A percentile compares a stretch with the other conserved stretches of the same genome.
phyloP scores from a whole-genome alignment of 78 protist genomes.

The Dictyostelium capitatum region DNA sequence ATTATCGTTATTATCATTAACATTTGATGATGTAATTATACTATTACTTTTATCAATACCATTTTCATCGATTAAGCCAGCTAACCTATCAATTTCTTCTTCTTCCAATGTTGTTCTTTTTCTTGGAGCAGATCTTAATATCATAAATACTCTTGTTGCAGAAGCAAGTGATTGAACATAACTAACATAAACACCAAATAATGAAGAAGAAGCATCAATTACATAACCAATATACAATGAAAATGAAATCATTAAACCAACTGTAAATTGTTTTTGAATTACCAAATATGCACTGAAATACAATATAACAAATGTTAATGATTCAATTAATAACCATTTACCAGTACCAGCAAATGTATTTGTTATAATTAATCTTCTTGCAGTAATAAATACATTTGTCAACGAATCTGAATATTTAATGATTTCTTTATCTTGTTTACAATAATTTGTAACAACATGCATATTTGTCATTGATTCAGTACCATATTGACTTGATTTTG shows the following conservation, averaged over 20 bases:
- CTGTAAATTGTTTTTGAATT: constrained; percentile 48
- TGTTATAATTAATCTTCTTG: constrained; percentile 35
- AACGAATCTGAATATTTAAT: background rate
- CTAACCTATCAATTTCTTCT: constrained; percentile 7
- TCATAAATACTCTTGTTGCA: constrained; percentile 60
- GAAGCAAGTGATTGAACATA: constrained; percentile 71
- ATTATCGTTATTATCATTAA: background rate
- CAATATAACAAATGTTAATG: constrained; percentile 50
- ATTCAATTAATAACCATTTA: constrained; percentile 68
- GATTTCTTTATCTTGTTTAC: constrained; percentile 55
- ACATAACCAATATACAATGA: constrained; percentile 75
- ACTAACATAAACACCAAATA: constrained; percentile 76
- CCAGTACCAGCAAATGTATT: constrained; percentile 51
- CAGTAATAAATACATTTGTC: constrained; percentile 37
- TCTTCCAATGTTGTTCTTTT: constrained; percentile 41
- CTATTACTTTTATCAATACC: background rate
- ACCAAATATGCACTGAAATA: constrained; percentile 60
- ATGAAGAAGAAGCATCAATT: constrained; percentile 33
- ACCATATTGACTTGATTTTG: constrained; percentile 35
- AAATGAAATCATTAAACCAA: constrained; percentile 67
- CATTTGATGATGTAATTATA: no score
- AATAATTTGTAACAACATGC: constrained; percentile 67
- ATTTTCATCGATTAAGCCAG: background rate
- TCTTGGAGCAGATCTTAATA: constrained; percentile 71
- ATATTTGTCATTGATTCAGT: constrained; percentile 56